Evolutionary conservation across 78 protist genomes (phyloP).

Genomic region (Polysphondylium violaceum): DNA sequence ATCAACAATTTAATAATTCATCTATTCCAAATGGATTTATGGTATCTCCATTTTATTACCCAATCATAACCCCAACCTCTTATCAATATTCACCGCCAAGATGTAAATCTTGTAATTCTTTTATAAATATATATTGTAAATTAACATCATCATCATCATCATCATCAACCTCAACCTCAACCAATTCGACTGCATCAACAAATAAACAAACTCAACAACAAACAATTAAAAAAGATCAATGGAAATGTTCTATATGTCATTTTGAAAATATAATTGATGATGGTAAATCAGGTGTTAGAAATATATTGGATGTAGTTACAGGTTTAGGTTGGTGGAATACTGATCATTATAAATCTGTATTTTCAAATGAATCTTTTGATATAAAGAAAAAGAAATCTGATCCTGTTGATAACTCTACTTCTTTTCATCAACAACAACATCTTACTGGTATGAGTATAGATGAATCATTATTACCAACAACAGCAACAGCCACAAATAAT

Average conservation of each 20-base stretch:
- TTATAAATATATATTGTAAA: slow-evolving; percentile 47
- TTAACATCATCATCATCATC: background rate
- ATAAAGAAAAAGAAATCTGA: slow-evolving; percentile 15
- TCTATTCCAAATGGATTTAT: slow-evolving; percentile 46
- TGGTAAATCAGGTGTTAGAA: slow-evolving; percentile 56
- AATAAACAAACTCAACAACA: background rate
- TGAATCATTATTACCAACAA: background rate
- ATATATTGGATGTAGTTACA: slow-evolving; percentile 22
- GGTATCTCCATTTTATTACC: slow-evolving; percentile 56
- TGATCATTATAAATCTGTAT: slow-evolving; percentile 12
- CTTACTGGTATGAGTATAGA: background rate
- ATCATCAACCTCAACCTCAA: background rate
- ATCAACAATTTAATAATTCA: slow-evolving; percentile 34
- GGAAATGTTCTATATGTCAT: slow-evolving; percentile 61
- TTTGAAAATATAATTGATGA: slow-evolving; percentile 16
- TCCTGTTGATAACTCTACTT: background rate
- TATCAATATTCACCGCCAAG: slow-evolving; percentile 22
- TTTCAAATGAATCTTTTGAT: slow-evolving; percentile 30
- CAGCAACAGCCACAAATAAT: background rate
- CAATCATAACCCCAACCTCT: slow-evolving; percentile 14
- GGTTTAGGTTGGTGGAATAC: slow-evolving; percentile 78
- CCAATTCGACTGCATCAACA: background rate
- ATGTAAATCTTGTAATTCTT: slow-evolving; percentile 29
- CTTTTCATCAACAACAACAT: too few relatives aligned
- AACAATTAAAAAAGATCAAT: background rate